Conservation (phyloP, 257 asterid species). For the Agastache rugosa region DNA sequence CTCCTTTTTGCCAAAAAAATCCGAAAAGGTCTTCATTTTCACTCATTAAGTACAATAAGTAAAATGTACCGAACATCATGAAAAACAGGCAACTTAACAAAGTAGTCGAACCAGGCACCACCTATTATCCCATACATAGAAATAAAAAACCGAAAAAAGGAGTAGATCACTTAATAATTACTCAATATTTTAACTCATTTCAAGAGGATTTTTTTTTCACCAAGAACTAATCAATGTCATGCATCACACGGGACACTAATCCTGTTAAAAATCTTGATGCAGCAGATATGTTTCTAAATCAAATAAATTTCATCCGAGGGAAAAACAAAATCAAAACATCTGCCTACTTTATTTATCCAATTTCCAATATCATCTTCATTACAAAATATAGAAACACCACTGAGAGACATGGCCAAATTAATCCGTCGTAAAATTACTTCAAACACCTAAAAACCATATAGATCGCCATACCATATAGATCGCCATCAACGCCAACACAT, state of each 20-base stretch:
- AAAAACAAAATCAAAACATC: conserved; percentile 1
- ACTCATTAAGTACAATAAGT: neutral
- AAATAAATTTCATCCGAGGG: conserved; percentile 10
- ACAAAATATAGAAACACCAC: neutral
- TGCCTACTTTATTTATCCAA: neutral
- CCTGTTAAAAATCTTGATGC: neutral
- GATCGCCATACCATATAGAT: neutral
- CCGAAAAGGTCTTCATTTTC: neutral
- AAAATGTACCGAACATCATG: neutral
- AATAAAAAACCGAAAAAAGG: neutral
- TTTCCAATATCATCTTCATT: conserved; percentile 7
- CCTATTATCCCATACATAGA: neutral
- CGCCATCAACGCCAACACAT: neutral
- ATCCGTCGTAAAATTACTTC: neutral
- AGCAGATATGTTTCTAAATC: neutral
- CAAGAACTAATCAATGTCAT: neutral
- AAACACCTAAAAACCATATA: conserved; percentile 1
- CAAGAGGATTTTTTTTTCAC: conserved; percentile 3
- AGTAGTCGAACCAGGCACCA: neutral
- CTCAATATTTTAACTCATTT: neutral
- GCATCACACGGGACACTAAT: neutral
- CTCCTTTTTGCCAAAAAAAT: conserved; percentile 1
- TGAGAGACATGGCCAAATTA: neutral
- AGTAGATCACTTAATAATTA: neutral
- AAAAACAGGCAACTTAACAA: neutral